Conservation (phyloP, 768 basidiomycete genomes). For the Chlorophyllum brunneum region DNA sequence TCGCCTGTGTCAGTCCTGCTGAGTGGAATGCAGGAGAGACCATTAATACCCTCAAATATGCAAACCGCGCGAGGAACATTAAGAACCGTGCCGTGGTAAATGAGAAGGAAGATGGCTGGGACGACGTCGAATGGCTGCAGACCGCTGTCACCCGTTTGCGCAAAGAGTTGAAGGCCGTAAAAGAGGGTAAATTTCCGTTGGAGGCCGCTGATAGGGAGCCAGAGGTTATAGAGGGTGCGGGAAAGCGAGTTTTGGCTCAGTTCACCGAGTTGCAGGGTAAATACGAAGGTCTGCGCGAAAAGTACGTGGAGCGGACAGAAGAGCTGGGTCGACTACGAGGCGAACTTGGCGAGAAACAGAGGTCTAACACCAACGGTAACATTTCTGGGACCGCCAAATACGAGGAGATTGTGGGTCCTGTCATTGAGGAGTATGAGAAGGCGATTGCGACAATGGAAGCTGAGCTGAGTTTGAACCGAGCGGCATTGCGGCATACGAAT, state of each 20-base stretch:
- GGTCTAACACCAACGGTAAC: constrained; percentile 53
- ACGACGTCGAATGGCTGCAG: constrained; percentile 96
- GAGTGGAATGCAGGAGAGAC: constrained; percentile 97
- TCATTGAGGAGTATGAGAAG: constrained; percentile 99
- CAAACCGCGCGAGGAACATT: constrained; percentile 95
- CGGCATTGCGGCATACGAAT: constrained; percentile 86
- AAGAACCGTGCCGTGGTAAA: constrained; percentile 91
- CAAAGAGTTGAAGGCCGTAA: constrained; percentile 80
- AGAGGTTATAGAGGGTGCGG: constrained; percentile 53
- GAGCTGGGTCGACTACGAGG: constrained; percentile 78
- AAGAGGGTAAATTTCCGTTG: constrained; percentile 50
- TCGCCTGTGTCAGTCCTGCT: constrained; percentile 94
- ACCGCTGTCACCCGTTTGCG: constrained; percentile 79
- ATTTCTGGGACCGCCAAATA: constrained; percentile 72
- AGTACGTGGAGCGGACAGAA: constrained; percentile 85
- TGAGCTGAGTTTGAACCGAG: constrained; percentile 82
- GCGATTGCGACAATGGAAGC: constrained; percentile 94
- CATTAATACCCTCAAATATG: constrained; percentile 93
- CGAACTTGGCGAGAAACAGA: constrained; percentile 74
- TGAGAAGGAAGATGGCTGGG: constrained; percentile 97
- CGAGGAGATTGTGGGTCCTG: constrained; percentile 93
- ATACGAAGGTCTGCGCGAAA: constrained; percentile 78
- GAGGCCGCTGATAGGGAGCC: constrained; percentile 28
- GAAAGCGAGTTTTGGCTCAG: constrained; percentile 75
- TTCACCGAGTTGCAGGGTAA: constrained; percentile 83